Base-by-base conservation (phyloP, 2,329 filamentous ascomycete species). In the Fusarium tanahbumbuense region DNA sequence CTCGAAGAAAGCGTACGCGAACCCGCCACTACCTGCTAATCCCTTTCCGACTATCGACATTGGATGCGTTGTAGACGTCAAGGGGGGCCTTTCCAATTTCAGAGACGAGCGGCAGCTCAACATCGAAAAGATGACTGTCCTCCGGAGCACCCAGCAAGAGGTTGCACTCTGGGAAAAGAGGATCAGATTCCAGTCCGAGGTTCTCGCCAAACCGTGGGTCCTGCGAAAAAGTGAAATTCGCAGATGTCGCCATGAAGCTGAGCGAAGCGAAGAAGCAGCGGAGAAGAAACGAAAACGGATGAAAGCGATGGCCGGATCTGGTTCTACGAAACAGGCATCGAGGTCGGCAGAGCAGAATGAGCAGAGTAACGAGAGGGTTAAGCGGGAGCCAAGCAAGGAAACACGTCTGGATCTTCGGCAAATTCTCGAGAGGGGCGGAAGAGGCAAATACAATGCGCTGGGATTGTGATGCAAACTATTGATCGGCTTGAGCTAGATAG, bases 161-260 rank as follows among this genome's bases (percentile, higher is more conserved):
- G 80, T 90, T 6, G 76, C 74, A 10, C 86, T 89, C 11, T 91
- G 89, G 89, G 81, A 85, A 71, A 87, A 87, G 78, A 80, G 84
- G 46, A 68, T 76, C 20, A 77, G 76, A 30, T 89, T 91, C 73
- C 82, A 82, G 37, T 74, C 73, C 34, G 82, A 86, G 6, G 80
- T 88, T 8, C 79, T 91, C 16, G 76, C 77, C 5, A 78, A 76
- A 59, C 84, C 87, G 0, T 91, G 89, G 89, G 75, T 83, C n/a
- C 71, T 91, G 30, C 82, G 80, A 30, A 76, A 78, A 23, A 82
- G 79, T 60, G 82, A 86, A 56, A 80, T 89, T 47, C 83, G 83
- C 52, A 80, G 78, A 60, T 89, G 86, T 69, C 83, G 82, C 64
- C 83, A 79, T 67, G 81, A 85, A 61, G 83, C 83, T 11, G 82